Percentiles rank a stretch among this genome's conserved stretches.
phyloP scores from a whole-genome alignment of 1,284 basidiomycete genomes.

The Ceratorhiza oryzae-sativae region DNA sequence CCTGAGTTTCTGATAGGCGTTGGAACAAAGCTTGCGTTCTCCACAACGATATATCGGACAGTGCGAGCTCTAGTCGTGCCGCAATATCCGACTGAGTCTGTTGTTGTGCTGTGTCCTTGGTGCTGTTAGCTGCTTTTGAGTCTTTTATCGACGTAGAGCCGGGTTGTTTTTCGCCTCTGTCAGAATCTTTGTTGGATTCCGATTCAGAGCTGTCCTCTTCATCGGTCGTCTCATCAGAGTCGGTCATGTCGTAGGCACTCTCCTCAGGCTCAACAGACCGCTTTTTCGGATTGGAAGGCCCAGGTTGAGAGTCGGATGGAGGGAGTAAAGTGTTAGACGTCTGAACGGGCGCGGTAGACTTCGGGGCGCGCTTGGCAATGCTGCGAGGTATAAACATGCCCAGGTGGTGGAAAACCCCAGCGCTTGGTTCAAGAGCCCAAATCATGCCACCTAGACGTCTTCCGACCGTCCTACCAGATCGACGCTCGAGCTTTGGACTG shows the following conservation, averaged over 20 bases:
- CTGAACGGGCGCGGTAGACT: neutral
- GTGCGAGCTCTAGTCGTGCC: conserved; percentile 38
- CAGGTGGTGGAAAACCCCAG: neutral
- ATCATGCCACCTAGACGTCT: no score
- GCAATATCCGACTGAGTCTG: conserved; percentile 34
- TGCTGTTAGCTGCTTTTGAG: neutral
- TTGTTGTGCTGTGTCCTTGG: neutral
- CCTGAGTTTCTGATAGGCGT: conserved; percentile 32
- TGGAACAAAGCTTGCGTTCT: conserved; percentile 17
- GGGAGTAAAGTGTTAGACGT: neutral
- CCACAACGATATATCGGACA: conserved; percentile 39
- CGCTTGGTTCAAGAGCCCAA: neutral
- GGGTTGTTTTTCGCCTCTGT: neutral
- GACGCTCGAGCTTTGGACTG: no score
- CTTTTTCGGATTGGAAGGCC: conserved; percentile 15
- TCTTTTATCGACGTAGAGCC: neutral
- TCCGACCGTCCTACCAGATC: no score
- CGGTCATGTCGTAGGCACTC: neutral
- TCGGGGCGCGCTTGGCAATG: conserved; percentile 12
- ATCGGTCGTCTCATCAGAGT: neutral
- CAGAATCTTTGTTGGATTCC: neutral
- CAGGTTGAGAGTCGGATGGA: neutral
- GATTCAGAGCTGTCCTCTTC: conserved; percentile 1
- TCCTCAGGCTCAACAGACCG: conserved; percentile 2
- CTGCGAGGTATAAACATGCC: conserved; percentile 31